phyloP scores from a whole-genome alignment of 2,329 filamentous ascomycete genomes.

The Botrytis hyacinthi region DNA sequence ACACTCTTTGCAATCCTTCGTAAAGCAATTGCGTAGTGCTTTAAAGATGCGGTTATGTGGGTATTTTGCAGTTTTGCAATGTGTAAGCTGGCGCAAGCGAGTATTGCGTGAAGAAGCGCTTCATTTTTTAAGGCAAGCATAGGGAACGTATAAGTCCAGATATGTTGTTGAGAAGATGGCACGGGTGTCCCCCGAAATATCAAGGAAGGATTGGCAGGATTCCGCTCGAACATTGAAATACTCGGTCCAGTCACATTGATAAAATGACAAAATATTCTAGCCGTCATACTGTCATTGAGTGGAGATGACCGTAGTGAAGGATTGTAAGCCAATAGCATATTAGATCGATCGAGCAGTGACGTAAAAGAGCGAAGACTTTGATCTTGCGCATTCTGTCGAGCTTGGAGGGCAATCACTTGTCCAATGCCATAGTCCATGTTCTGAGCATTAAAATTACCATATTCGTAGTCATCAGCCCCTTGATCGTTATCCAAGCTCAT shows the following conservation, averaged over 20 bases:
- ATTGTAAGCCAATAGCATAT: constrained; percentile 62
- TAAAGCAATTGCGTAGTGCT: constrained; percentile 87
- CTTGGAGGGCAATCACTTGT: constrained; percentile 34
- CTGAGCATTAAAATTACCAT: constrained; percentile 39
- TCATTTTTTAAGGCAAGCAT: constrained; percentile 79
- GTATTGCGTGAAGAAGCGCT: constrained; percentile 85
- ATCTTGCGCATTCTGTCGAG: constrained; percentile 34
- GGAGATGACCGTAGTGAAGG: constrained; percentile 67
- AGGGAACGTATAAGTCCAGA: constrained; percentile 75
- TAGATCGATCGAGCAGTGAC: constrained; percentile 44
- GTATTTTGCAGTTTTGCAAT: constrained; percentile 77
- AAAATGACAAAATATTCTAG: constrained; percentile 87
- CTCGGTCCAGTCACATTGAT: constrained; percentile 83
- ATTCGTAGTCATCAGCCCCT: constrained; percentile 44
- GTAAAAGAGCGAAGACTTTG: constrained; percentile 46
- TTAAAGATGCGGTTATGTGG: constrained; percentile 75
- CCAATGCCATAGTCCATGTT: constrained; percentile 10
- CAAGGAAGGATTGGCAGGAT: constrained; percentile 69
- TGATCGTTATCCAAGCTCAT: constrained; percentile 18
- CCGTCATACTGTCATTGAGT: constrained; percentile 74
- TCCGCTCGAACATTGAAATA: constrained; percentile 83
- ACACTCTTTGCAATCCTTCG: constrained; percentile 76
- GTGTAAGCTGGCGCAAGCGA: constrained; percentile 82
- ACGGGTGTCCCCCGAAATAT: constrained; percentile 61
- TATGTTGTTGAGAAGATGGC: constrained; percentile 61